These are phyloP conservation scores for Colletotrichum sp. DNA, from an alignment of 2,329 filamentous ascomycete species.

Conservation along the genomic window DNA sequence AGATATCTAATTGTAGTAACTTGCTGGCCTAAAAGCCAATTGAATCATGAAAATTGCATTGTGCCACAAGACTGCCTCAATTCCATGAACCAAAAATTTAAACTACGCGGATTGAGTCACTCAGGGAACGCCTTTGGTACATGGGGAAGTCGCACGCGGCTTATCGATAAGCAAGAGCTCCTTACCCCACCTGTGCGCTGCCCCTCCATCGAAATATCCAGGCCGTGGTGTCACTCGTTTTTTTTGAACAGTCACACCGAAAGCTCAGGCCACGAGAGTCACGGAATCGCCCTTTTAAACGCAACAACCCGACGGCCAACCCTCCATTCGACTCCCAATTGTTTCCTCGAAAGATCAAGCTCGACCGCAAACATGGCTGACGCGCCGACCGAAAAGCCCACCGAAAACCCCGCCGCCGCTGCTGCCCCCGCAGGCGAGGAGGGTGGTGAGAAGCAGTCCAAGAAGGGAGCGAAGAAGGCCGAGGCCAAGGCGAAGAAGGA, in stretches of 20 bases:
- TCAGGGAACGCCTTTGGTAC: background rate
- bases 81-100: background rate
- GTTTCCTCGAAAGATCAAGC: background rate
- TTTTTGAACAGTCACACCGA: conserved; percentile 1
- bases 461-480: conserved; percentile 85
- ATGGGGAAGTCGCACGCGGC: background rate
- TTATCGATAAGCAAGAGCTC: background rate
- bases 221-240: background rate
- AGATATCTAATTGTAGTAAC: background rate
- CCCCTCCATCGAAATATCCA: conserved; percentile 19
- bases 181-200: background rate
- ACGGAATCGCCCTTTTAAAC: background rate
- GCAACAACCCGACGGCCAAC: background rate
- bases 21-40: background rate
- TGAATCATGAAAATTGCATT: background rate
- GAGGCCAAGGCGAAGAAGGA: conserved; percentile 89
- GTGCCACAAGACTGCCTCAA: background rate
- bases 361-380: conserved; percentile 35
- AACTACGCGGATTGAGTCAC: background rate
- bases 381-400: conserved; percentile 30
- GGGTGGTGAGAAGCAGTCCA: conserved; percentile 50
- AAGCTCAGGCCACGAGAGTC: conserved; percentile 3
- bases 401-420: conserved; percentile 24
- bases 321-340: background rate
- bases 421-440: conserved; percentile 27